Percentiles rank a stretch among this genome's conserved stretches.
These are phyloP conservation scores for Rusavskia elegans DNA, from an alignment of 495 filamentous ascomycete species.

Conservation along the genomic window DNA sequence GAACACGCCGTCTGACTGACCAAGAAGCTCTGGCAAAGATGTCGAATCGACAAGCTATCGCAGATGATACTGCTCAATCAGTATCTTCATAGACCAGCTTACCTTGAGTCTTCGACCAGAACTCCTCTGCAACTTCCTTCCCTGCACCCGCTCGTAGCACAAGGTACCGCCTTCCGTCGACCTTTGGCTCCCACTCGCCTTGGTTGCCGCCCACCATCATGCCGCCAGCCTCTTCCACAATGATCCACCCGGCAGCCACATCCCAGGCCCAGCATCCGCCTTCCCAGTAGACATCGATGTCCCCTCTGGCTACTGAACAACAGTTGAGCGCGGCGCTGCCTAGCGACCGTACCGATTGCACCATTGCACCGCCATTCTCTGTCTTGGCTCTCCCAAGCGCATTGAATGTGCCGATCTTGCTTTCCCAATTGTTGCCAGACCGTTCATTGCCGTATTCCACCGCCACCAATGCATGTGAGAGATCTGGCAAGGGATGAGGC, in stretches of 20 bases:
- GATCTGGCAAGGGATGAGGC: slow-evolving; percentile 31
- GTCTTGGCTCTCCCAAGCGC: slow-evolving; percentile 45
- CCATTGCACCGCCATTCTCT: slow-evolving; percentile 60
- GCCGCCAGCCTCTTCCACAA: slow-evolving; percentile 72
- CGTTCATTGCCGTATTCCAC: slow-evolving; percentile 60
- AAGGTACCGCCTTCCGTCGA: slow-evolving; percentile 70
- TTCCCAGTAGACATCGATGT: slow-evolving; percentile 81
- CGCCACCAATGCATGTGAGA: slow-evolving; percentile 42
- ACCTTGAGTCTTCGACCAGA: slow-evolving; percentile 48
- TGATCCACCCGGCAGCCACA: slow-evolving; percentile 81
- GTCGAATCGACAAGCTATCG: not conserved
- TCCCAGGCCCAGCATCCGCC: slow-evolving; percentile 94
- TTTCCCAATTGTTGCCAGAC: slow-evolving; percentile 47
- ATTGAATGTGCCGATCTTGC: slow-evolving; percentile 55
- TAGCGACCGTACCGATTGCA: slow-evolving; percentile 57
- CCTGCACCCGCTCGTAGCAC: slow-evolving; percentile 55
- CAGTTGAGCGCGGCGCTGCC: slow-evolving; percentile 76
- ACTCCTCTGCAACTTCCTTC: slow-evolving; percentile 62
- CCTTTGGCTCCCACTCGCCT: slow-evolving; percentile 51
- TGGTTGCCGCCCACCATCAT: slow-evolving; percentile 64
- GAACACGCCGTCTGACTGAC: not conserved
- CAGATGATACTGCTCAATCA: not conserved
- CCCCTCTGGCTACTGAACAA: slow-evolving; percentile 63
- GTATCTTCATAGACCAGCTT: slow-evolving; percentile 31
- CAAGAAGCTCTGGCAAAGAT: not conserved